Base-by-base conservation (phyloP, 2,329 filamentous ascomycete genomes). In the Alternaria ventricosa region DNA sequence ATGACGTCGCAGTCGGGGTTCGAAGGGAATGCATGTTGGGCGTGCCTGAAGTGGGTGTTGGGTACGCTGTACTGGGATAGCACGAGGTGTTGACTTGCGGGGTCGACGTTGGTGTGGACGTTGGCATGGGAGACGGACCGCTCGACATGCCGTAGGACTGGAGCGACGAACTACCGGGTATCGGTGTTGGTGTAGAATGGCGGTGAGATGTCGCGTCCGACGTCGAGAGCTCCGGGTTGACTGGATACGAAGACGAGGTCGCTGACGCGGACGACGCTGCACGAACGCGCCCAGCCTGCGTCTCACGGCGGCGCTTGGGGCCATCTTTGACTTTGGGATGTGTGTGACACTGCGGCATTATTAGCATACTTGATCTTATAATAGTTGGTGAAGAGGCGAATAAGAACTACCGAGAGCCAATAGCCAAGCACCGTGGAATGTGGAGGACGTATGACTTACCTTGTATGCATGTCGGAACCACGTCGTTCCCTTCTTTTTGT, bases 381-480 rank as follows among this genome's bases (percentile, higher is more conserved):
- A 18, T 60, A 71, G 53, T 22, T 6, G 50, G 33, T 23, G 11
- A 57, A 22, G 44, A 25, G 36, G 43, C 56, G 28, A 62, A 68
- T 61, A n/a, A 56, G 43, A 50, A 12, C 18, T 22, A 60, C 27
- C 6, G 28, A 62, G 57, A 60, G 56, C 22, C 55, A 64, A 55
- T 36, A 59, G 59, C 49, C 27, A 55, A 57, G 33, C 18, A 11
- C 12, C n/a, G 23, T 56, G 50, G 62, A 71, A 66, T 67, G 61
- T 23, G 56, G 25, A 15, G 47, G 44, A 50, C 25, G 23, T 49
- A 36, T 27, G 54, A 80, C 63, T 60, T 49, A 92, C 91, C 87
- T 95, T 96, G 83, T 96, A 96, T 50, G 92, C 92, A 80, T 96
- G 93, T 69, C 93, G 86, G 80, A 95, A 96, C 92, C 92, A 96